Base-by-base conservation (phyloP, 2,329 filamentous ascomycete species). In the Cladosporium oxysporum region DNA sequence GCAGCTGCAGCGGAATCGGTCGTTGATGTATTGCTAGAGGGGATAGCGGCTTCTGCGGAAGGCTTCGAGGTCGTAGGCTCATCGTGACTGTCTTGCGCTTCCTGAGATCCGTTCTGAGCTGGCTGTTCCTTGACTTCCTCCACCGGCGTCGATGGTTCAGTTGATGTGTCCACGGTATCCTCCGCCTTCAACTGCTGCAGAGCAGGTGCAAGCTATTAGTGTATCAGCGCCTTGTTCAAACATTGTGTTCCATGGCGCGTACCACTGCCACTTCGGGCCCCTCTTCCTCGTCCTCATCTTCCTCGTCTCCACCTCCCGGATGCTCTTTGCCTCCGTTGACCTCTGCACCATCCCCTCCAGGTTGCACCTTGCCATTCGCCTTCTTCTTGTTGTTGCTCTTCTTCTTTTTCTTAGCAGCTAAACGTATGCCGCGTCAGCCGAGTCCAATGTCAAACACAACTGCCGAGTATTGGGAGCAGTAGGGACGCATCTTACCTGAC, bases 311-410 rank as follows among this genome's bases (percentile, higher is more conserved):
- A 5, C 74, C 76, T 66, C 76, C 77, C 53, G 66, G 73, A 11
- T 76, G 73, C 31, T 76, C 72, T 62, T 75, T 78, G 55, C 72
- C 71, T 60, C 73, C 73, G 70, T 78, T 76, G 41, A 70, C 66
- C 50, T 77, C 78, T 26, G 67, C 66, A 5, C 71, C 62, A 58
- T 79, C 78, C 18, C 77, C 77, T 67, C 79, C 79, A 23, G 71
- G 69, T 66, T 80, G 79, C 23, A 73, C 71, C 72, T 83, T 85
- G 65, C 75, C 77, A 66, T 76, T 76, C 69, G 78, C 79, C 77
- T 85, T 85, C 77, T 84, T 87, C 79, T 84, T 85, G 75, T 60
- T 72, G 66, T 83, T 86, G 76, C 81, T 85, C 74, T 82, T 85
- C 79, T 85, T 87, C 73, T 83, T 83, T 73, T 81, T 87, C 49